These are phyloP conservation scores for Fusarium incarnatum DNA, from an alignment of 2,329 filamentous ascomycete genomes.

Conservation along the genomic window DNA sequence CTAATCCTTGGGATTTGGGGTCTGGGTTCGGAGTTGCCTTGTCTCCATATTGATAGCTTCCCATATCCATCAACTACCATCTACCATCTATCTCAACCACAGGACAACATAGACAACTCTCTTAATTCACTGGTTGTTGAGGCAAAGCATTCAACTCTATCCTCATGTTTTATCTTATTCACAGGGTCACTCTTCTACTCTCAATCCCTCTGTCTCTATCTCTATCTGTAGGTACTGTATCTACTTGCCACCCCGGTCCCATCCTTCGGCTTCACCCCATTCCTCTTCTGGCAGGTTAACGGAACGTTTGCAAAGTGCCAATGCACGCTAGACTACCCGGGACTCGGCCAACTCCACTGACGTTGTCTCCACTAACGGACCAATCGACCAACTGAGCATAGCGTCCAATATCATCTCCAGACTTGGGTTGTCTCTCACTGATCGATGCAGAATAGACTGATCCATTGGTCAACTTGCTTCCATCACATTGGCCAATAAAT, in stretches of 20 bases:
- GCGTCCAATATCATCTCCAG: background rate
- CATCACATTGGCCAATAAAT: slow-evolving; percentile 14
- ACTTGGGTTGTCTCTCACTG: background rate
- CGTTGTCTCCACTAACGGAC: slow-evolving; percentile 32
- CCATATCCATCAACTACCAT: too few species aligned
- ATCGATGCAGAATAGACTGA: background rate
- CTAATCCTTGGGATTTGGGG: background rate
- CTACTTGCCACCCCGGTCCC: slow-evolving; percentile 32
- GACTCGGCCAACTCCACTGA: slow-evolving; percentile 26
- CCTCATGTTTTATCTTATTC: too few species aligned
- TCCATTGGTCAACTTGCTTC: slow-evolving; percentile 1
- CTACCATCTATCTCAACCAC: too few species aligned
- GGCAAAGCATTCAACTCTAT: too few species aligned
- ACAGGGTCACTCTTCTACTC: background rate
- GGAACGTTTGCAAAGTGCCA: slow-evolving; percentile 42
- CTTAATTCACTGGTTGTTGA: too few species aligned
- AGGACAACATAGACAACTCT: too few species aligned
- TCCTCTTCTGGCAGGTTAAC: slow-evolving; percentile 46
- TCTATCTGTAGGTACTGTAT: background rate
- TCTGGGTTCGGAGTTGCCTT: slow-evolving; percentile 11
- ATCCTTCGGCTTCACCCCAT: slow-evolving; percentile 37
- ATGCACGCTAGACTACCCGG: slow-evolving; percentile 19
- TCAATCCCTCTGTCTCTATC: background rate
- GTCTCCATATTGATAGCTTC: background rate
- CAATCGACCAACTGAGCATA: slow-evolving; percentile 9